Evolutionary conservation across 73 alveolate species (phyloP), one percentile per base, ranked within the genome.

Genomic region (Paramecium pentaurelia): DNA sequence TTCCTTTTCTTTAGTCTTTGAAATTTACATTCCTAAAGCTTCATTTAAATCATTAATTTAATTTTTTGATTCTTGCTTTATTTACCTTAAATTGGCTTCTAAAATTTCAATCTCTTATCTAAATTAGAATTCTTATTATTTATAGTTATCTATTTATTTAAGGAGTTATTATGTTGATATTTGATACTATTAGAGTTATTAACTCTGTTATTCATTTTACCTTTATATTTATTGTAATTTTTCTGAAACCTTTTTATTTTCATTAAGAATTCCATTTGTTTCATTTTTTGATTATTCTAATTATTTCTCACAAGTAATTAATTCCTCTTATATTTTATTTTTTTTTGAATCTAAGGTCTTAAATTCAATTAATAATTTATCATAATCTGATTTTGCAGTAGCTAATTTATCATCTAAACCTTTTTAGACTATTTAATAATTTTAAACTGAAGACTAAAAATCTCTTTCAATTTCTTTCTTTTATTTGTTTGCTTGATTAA

Each of bases 391-490:
- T 25, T 80, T 80, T 9, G 73, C 45, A 32, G 14, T 0, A 16
- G 8, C 32, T 47, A 80, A 49, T 45, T 42, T 45, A 45, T 80
- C 75, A 32, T 80, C 91, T 80, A 20, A 80, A 0, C 75, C 75
- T 25, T 80, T 80, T 44, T 28, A 42, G 0, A 80, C 58, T 1
- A 42, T 20, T 27, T 80, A 47, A 25, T 80, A 80, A 25, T 80
- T 80, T 80, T 40, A 28, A 49, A 49, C 58, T n/a, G 75, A 45
- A 0, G 47, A 25, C 22, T 80, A 14, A 11, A 80, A 45, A 27
- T 80, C 91, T 80, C 45, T 44, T 27, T 80, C 91, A 27, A 45
- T 27, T 25, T 80, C 91, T 45, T 80, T 44, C 14, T 49, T 80
- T 25, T 22, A 42, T 45, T 49, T 80, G 20, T 40, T 22, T 0